A percentile compares a stretch with the other conserved stretches of the same genome.
These are phyloP conservation scores for Podaxis rugospora DNA, from an alignment of 768 basidiomycete species.

Conservation along the genomic window DNA sequence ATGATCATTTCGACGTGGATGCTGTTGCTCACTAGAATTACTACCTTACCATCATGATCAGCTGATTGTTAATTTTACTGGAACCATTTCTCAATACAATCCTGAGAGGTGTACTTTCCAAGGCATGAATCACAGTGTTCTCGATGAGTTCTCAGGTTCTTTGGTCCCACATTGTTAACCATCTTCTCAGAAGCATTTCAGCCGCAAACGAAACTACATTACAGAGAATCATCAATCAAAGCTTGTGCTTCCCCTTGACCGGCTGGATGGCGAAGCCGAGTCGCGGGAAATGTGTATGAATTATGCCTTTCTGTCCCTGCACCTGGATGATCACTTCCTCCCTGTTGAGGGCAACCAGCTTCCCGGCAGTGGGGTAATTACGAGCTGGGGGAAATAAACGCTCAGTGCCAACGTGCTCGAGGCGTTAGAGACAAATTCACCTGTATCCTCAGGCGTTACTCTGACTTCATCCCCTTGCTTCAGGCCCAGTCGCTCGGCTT, in stretches of 20 bases:
- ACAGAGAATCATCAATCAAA: slow-evolving; percentile 8
- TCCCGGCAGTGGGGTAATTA: slow-evolving; percentile 42
- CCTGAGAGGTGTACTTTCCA: neutral
- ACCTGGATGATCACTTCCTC: slow-evolving; percentile 49
- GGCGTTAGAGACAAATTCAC: slow-evolving; percentile 21
- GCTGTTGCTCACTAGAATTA: neutral
- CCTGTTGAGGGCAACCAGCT: slow-evolving; percentile 42
- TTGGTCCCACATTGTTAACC: neutral
- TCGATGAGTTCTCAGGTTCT: neutral
- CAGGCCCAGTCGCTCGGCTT: slow-evolving; percentile 39
- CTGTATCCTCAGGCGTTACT: slow-evolving; percentile 45
- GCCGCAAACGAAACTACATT: neutral
- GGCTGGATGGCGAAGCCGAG: slow-evolving; percentile 30
- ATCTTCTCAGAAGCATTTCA: neutral
- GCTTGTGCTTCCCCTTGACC: slow-evolving; percentile 7
- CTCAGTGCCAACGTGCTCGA: neutral
- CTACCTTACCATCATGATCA: neutral
- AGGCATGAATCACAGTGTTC: neutral
- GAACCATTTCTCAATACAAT: neutral
- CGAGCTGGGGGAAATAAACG: slow-evolving; percentile 22
- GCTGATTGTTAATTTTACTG: neutral
- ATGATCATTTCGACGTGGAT: neutral
- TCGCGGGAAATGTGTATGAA: slow-evolving; percentile 54
- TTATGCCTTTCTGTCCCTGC: slow-evolving; percentile 29
- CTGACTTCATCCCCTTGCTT: slow-evolving; percentile 32